Evolutionary conservation across 768 basidiomycete species (phyloP).

Genomic region (Boletus sp.): DNA sequence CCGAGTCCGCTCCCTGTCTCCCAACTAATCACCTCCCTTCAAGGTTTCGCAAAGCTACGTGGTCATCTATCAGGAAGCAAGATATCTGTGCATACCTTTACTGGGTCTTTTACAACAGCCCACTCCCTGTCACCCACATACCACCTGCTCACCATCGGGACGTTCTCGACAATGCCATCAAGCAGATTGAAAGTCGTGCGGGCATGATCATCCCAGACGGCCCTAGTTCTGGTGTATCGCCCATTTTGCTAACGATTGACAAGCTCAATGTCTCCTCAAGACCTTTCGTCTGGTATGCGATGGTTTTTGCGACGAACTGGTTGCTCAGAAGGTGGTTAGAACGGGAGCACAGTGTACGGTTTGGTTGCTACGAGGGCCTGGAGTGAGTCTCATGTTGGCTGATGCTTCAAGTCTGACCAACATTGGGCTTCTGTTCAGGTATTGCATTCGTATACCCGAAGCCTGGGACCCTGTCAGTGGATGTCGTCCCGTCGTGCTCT

Average conservation of each 20-base stretch:
- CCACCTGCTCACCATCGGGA: conserved; percentile 45
- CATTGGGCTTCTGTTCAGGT: conserved; percentile 40
- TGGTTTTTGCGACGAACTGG: conserved; percentile 48
- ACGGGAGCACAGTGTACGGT: conserved; percentile 39
- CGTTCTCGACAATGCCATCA: conserved; percentile 58
- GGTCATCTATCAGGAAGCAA: conserved; percentile 61
- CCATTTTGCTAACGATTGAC: conserved; percentile 77
- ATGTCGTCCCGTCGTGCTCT: conserved; percentile 71
- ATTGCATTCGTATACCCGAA: conserved; percentile 67
- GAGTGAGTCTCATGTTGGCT: conserved; percentile 48
- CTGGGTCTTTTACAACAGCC: conserved; percentile 76
- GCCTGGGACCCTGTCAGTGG: conserved; percentile 58
- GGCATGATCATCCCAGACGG: conserved; percentile 64
- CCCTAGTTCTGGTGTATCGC: conserved; percentile 45
- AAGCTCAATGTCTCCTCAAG: conserved; percentile 64
- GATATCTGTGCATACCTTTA: conserved; percentile 75
- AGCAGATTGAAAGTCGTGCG: conserved; percentile 65
- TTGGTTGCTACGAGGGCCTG: conserved; percentile 56
- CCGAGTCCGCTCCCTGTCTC: not conserved
- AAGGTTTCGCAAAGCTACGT: conserved; percentile 73
- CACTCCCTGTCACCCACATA: conserved; percentile 49
- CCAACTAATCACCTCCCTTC: not conserved
- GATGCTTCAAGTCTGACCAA: not conserved
- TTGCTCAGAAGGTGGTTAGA: conserved; percentile 44
- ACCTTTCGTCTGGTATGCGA: conserved; percentile 63